Evolutionary conservation across 2,329 filamentous ascomycete genomes (phyloP).

Genomic region (Fusarium burgessii): DNA sequence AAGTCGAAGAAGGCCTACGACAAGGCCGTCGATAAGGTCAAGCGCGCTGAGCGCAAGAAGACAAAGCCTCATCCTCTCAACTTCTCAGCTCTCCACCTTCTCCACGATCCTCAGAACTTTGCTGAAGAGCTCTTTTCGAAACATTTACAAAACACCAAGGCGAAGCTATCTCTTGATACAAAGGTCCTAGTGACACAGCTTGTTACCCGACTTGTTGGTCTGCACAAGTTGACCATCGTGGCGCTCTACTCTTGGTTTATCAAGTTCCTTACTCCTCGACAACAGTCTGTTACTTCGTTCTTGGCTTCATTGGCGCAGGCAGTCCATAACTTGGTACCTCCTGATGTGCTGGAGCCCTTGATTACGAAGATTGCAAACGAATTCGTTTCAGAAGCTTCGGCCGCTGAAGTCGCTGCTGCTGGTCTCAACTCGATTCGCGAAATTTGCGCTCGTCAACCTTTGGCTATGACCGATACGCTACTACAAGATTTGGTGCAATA

Average conservation of each 20-base stretch:
- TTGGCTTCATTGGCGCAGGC: slow-evolving; percentile 92
- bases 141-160: slow-evolving; percentile 88
- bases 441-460: slow-evolving; percentile 89
- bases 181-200: slow-evolving; percentile 92
- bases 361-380: slow-evolving; percentile 98
- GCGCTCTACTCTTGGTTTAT: slow-evolving; percentile 96
- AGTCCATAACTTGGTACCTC: slow-evolving; percentile 90
- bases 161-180: slow-evolving; percentile 87
- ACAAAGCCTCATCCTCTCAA: slow-evolving; percentile 88
- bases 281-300: slow-evolving; percentile 92
- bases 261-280: slow-evolving; percentile 88
- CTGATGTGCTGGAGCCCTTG: slow-evolving; percentile 90
- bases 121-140: slow-evolving; percentile 90
- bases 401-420: slow-evolving; percentile 89
- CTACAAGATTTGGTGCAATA: slow-evolving; percentile 96
- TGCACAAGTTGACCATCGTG: slow-evolving; percentile 92
- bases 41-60: slow-evolving; percentile 88
- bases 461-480: slow-evolving; percentile 97
- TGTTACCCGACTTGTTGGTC: slow-evolving; percentile 88
- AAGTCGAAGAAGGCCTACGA: slow-evolving; percentile 85
- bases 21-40: slow-evolving; percentile 84
- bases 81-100: slow-evolving; percentile 93
- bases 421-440: slow-evolving; percentile 96
- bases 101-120: slow-evolving; percentile 95
- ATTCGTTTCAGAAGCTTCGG: slow-evolving; percentile 94